Conservation (phyloP, 768 basidiomycete species). For the Psilocybe tampanensis region DNA sequence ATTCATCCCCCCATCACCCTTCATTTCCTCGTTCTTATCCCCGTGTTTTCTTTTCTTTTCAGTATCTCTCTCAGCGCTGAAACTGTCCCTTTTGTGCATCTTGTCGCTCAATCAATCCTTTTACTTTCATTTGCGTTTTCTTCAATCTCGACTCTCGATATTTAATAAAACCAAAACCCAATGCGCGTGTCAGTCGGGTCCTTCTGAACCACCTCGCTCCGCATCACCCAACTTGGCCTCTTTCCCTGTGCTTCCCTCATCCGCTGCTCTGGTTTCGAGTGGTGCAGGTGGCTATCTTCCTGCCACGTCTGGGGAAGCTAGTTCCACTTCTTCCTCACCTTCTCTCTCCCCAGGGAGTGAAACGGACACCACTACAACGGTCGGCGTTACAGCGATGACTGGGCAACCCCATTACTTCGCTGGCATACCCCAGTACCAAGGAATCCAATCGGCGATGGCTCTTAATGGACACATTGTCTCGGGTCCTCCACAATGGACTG, state of each 20-base stretch:
- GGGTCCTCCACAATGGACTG: background rate
- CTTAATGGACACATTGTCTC: background rate
- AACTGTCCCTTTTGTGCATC: slow-evolving; percentile 13
- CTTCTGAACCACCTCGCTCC: slow-evolving; percentile 12
- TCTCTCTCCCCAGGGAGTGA: background rate
- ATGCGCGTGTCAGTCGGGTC: background rate
- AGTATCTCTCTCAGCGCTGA: slow-evolving; percentile 12
- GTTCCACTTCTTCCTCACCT: background rate
- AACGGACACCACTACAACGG: background rate
- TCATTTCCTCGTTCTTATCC: slow-evolving; percentile 7
- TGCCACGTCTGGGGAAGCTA: background rate
- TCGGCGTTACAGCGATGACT: background rate
- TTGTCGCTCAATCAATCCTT: background rate
- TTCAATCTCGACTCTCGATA: background rate
- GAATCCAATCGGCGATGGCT: slow-evolving; percentile 12
- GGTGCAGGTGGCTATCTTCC: slow-evolving; percentile 6
- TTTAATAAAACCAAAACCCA: background rate
- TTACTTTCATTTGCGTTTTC: background rate
- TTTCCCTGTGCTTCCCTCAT: slow-evolving; percentile 4
- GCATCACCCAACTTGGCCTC: slow-evolving; percentile 12
- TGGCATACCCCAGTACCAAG: slow-evolving; percentile 10
- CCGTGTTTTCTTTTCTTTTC: slow-evolving; percentile 5
- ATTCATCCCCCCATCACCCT: background rate
- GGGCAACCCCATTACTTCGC: slow-evolving; percentile 3
- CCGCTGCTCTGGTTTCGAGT: background rate